These are phyloP conservation scores for Cyberlindnera suaveolens DNA, from an alignment of 805 yeast genomes.

Conservation along the genomic window DNA sequence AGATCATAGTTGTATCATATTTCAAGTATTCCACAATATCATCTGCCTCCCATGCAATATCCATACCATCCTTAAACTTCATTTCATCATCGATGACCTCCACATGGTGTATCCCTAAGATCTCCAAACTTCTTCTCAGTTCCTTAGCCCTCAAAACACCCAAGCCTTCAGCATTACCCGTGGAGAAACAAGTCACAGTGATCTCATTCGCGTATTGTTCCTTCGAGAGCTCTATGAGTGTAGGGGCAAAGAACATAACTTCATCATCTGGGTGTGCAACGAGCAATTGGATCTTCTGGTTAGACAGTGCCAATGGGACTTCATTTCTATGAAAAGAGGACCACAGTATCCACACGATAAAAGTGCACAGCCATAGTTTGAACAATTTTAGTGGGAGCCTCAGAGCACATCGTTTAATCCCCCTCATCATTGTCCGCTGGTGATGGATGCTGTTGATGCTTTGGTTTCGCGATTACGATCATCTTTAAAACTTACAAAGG, in stretches of 20 bases:
- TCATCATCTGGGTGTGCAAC: slow-evolving; percentile 99
- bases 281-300: slow-evolving; percentile 38
- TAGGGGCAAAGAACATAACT: slow-evolving; percentile 93
- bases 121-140: slow-evolving; percentile 44
- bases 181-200: slow-evolving; percentile 62
- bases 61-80: slow-evolving; percentile 65
- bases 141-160: slow-evolving; percentile 63
- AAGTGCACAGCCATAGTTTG: neutral
- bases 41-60: slow-evolving; percentile 50
- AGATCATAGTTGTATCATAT: slow-evolving; percentile 32
- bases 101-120: slow-evolving; percentile 42
- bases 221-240: slow-evolving; percentile 47
- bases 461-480: no score
- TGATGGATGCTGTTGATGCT: no score
- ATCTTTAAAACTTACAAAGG: no score
- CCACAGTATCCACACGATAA: neutral
- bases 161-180: slow-evolving; percentile 70
- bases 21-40: slow-evolving; percentile 36
- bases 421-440: no score
- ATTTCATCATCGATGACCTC: slow-evolving; percentile 40
- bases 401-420: no score
- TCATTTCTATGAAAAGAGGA: neutral
- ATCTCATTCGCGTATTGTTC: slow-evolving; percentile 44
- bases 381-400: no score
- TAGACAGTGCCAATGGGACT: neutral